phyloP scores from a whole-genome alignment of 1,284 basidiomycete species.

The Pseudozyma pruni region DNA sequence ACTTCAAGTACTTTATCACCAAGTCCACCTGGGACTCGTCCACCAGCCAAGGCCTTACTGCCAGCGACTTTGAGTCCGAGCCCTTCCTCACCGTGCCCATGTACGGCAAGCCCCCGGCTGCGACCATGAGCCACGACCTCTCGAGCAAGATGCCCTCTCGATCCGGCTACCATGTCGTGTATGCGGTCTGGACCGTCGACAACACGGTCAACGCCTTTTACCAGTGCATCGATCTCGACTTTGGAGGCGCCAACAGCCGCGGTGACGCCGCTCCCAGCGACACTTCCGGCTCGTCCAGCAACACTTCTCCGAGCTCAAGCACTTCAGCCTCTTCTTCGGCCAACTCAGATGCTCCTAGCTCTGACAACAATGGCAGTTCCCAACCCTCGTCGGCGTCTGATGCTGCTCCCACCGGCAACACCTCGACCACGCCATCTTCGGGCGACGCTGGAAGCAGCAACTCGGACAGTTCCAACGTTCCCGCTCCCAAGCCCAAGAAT shows the following conservation, averaged over 20 bases:
- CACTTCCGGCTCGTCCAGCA: slow-evolving; percentile 3
- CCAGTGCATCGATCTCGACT: slow-evolving; percentile 51
- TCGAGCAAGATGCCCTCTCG: slow-evolving; percentile 26
- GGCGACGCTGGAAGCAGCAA: not conserved
- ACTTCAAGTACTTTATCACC: slow-evolving; percentile 52
- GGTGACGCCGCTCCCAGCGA: not conserved
- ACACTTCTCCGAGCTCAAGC: slow-evolving; percentile 1
- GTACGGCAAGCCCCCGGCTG: slow-evolving; percentile 26
- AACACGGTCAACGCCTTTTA: slow-evolving; percentile 49
- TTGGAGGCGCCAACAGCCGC: slow-evolving; percentile 20
- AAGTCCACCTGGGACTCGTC: slow-evolving; percentile 31
- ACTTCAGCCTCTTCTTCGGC: not conserved
- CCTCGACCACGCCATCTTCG: not conserved
- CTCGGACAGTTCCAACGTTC: not conserved
- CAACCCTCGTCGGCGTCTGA: slow-evolving; percentile 1
- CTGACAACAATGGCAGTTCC: slow-evolving; percentile 1
- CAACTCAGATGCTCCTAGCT: not conserved
- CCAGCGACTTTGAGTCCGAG: slow-evolving; percentile 28
- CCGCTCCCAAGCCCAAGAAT: slow-evolving; percentile 6
- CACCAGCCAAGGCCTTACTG: slow-evolving; percentile 12
- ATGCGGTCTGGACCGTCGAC: slow-evolving; percentile 48
- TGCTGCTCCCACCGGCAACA: slow-evolving; percentile 2
- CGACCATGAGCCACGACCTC: slow-evolving; percentile 28
- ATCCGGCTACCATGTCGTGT: slow-evolving; percentile 42
- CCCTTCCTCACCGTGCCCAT: slow-evolving; percentile 44